Conservation (phyloP, 352 stramenopile genomes). For the Phytopythium sindhum region DNA sequence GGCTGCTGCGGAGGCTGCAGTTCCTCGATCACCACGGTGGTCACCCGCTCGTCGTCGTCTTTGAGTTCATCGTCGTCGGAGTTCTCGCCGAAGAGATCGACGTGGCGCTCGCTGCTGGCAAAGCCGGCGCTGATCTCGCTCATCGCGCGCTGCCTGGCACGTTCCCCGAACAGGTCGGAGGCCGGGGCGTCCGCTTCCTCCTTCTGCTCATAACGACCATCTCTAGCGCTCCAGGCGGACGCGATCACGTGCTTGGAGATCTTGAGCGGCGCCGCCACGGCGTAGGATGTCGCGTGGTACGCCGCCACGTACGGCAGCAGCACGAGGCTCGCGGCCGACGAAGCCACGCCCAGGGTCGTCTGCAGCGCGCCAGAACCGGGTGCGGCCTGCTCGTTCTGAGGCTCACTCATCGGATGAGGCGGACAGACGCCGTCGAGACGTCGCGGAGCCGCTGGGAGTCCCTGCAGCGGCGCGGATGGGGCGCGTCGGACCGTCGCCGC, state of each 20-base stretch:
- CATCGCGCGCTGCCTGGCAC: conserved; percentile 12
- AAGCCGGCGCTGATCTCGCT: conserved; percentile 16
- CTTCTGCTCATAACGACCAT: conserved; percentile 6
- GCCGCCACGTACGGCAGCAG: conserved; percentile 60
- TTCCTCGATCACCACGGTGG: conserved; percentile 4
- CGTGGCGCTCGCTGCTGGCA: conserved; percentile 12
- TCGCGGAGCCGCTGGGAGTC: too few species aligned
- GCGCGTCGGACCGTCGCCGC: neutral
- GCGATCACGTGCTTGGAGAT: conserved; percentile 48
- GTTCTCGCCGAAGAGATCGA: conserved; percentile 16
- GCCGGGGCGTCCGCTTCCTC: conserved; percentile 4
- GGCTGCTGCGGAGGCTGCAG: neutral
- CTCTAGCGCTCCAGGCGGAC: conserved; percentile 22
- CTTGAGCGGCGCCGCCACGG: conserved; percentile 52
- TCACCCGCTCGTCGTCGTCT: neutral
- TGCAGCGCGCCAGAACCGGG: conserved; percentile 26
- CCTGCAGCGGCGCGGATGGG: too few species aligned
- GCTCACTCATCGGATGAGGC: neutral
- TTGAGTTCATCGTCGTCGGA: conserved; percentile 2
- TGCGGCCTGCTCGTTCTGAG: neutral
- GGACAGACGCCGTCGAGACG: too few species aligned
- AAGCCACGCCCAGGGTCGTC: conserved; percentile 53
- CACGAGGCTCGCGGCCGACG: conserved; percentile 53
- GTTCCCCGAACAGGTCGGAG: conserved; percentile 53
- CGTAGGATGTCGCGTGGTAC: conserved; percentile 53